Conservation (phyloP, 441 rosid species). For the Hypseocharis bilobata region DNA sequence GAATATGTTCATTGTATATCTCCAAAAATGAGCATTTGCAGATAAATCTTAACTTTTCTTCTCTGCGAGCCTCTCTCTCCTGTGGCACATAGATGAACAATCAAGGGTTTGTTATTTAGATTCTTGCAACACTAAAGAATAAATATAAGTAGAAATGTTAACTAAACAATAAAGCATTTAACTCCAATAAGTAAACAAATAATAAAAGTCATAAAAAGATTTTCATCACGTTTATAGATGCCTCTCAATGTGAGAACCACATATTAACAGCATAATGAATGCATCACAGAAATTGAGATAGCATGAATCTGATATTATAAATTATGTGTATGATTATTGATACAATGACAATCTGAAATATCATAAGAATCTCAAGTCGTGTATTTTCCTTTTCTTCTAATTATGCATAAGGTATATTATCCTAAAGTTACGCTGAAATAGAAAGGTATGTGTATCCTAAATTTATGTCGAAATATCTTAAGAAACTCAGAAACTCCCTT, state of each 20-base stretch:
- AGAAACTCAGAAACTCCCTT: no score
- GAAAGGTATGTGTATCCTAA: neutral
- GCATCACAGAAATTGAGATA: no score
- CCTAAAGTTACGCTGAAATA: no score
- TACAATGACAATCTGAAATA: no score
- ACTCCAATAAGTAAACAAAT: no score
- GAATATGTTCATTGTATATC: conserved; percentile 93
- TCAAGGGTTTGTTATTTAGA: conserved; percentile 3
- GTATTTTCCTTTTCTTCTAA: no score
- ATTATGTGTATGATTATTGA: no score
- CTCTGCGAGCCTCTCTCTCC: conserved; percentile 82
- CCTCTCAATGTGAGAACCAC: neutral
- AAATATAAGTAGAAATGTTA: neutral
- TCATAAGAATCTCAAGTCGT: no score
- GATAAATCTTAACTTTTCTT: conserved; percentile 60
- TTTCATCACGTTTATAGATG: neutral
- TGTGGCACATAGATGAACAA: conserved; percentile 30
- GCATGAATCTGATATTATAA: no score
- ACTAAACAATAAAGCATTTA: neutral
- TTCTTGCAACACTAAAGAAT: conserved; percentile 4
- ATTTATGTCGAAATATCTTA: neutral
- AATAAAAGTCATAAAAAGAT: neutral
- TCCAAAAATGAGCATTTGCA: conserved; percentile 95
- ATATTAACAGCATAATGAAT: no score
- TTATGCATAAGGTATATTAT: no score